Conservation (phyloP, 139 green algal species). For the Chlorella sp. region DNA sequence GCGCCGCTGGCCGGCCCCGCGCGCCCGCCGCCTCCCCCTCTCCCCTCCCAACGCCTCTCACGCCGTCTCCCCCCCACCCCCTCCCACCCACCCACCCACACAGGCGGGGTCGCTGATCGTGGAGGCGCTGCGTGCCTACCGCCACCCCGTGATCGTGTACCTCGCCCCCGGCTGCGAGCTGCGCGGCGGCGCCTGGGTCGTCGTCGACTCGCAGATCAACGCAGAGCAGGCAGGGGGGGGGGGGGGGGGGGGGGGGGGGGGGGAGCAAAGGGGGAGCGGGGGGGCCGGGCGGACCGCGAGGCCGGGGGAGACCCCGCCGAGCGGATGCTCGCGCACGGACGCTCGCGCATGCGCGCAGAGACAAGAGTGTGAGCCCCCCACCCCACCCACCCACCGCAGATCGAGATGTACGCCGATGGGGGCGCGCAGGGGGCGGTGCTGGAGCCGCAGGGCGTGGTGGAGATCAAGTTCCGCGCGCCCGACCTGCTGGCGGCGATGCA, state of each 20-base stretch:
- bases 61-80: neutral
- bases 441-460: slow-evolving; percentile 96
- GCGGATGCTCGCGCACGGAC: no score
- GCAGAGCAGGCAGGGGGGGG: slow-evolving; percentile 66
- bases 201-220: slow-evolving; percentile 97
- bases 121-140: slow-evolving; percentile 90
- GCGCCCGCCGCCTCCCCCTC: neutral
- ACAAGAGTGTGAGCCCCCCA: no score
- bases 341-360: no score
- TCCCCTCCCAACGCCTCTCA: neutral
- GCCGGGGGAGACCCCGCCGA: no score
- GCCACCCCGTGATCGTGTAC: slow-evolving; percentile 95
- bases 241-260: no score
- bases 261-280: no score
- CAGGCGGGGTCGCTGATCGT: slow-evolving; percentile 96
- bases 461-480: slow-evolving; percentile 95
- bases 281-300: no score
- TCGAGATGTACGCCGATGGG: slow-evolving; percentile 84
- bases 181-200: slow-evolving; percentile 97
- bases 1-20: no score
- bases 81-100: neutral
- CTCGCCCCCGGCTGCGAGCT: slow-evolving; percentile 92
- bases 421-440: slow-evolving; percentile 87
- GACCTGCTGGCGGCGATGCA: slow-evolving; percentile 90
- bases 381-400: no score